Base-by-base conservation (phyloP, 768 basidiomycete genomes). In the Psilocybe azurescens region DNA sequence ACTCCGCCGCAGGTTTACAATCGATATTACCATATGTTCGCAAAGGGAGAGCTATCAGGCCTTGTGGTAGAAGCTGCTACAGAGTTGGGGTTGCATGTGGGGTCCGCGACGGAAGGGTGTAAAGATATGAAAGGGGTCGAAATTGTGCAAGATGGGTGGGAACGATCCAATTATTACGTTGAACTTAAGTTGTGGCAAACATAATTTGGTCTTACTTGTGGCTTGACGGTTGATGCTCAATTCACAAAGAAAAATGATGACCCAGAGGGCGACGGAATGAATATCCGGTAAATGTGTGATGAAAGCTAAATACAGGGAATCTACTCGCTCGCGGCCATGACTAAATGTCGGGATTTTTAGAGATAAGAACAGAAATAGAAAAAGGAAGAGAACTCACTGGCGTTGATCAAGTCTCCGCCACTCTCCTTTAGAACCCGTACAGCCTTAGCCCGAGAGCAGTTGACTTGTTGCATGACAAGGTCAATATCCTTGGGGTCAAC, bases 11-110 rank as follows among this genome's bases (percentile, higher is more conserved):
- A 84, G 64, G 80, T 91, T 3, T 92, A 87, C 77, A 88, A 95
- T 71, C 84, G 97, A 58, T 99, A 97, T 72, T 99, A 99, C 72
- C 97, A 99, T 73, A 92, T 99, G 85, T 99, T 98, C 71, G 83
- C 86, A 0, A 78, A 86, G 47, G 92, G 89, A 18, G 97, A 99
- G 75, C 83, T 99, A 52, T 64, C 70, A 16, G 74, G 73, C 11
- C 81, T 97, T 9, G 85, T 91, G 5, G 58, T 63, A 7, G 79
- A 84, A 36, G 95, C 95, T 0, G 90, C 90, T 3, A 63, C 70
- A 30, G 84, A 77, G 24, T 72, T 94, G 61, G 83, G 78, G 0
- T 70, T 95, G 29, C 62, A 73, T 3, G 77, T 94, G 32, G 85
- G 87, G 5, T 59, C 74, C 3, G 69, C 65, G 44, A 41, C 53